Conservation (phyloP, 1,284 basidiomycete species). For the Leccinum variabile region DNA sequence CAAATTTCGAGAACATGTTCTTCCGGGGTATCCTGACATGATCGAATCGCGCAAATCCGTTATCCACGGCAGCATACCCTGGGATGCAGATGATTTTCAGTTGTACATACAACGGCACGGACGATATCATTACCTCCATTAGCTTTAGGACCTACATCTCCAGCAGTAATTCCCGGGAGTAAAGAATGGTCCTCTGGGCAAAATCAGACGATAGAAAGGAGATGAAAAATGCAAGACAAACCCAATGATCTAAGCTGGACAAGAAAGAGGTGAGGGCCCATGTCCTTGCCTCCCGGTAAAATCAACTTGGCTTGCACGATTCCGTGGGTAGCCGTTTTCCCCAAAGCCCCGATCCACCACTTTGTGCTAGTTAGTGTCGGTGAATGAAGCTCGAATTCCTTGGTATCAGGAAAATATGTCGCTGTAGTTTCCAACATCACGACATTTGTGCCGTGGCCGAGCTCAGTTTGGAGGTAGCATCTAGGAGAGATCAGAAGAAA, state of each 20-base stretch:
- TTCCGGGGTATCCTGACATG: constrained; percentile 71
- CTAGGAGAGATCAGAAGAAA: constrained; percentile 17
- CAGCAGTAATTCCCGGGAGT: constrained; percentile 66
- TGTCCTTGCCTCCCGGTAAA: constrained; percentile 58
- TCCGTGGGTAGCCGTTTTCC: constrained; percentile 75
- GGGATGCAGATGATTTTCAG: background rate
- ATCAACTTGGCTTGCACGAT: constrained; percentile 78
- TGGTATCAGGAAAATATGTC: constrained; percentile 65
- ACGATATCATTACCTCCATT: constrained; percentile 40
- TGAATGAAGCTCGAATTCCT: constrained; percentile 76
- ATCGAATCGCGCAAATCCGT: constrained; percentile 72
- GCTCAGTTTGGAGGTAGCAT: constrained; percentile 72
- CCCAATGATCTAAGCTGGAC: constrained; percentile 65
- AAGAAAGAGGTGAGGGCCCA: constrained; percentile 80
- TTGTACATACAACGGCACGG: background rate
- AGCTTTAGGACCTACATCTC: constrained; percentile 56
- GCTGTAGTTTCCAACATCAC: constrained; percentile 74
- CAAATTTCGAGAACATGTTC: constrained; percentile 77
- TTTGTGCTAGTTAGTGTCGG: constrained; percentile 77
- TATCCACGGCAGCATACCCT: constrained; percentile 64
- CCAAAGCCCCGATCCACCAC: constrained; percentile 82
- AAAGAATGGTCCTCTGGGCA: constrained; percentile 55
- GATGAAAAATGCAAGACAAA: constrained; percentile 17
- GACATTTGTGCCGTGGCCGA: constrained; percentile 79
- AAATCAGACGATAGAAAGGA: constrained; percentile 5